Base-by-base conservation (phyloP, 2,329 filamentous ascomycete species). In the Metarhizium anisopliae region DNA sequence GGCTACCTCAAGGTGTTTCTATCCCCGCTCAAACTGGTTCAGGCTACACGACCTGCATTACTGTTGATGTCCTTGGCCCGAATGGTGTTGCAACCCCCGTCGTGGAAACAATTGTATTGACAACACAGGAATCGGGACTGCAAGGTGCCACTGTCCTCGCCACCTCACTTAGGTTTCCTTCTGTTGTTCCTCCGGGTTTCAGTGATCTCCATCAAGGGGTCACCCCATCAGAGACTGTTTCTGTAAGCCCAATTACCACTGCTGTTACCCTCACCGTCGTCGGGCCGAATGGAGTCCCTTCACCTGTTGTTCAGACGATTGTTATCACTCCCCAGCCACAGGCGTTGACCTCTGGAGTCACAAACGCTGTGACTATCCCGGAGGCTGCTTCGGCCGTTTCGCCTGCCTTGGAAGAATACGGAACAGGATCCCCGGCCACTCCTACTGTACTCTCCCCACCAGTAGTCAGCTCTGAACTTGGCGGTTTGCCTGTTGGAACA, bases 221-320 rank as follows among this genome's bases (percentile, higher is more conserved):
- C 8, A 52, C 59, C 49, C 49, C 58, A 11, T 51, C 51, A 30
- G 53, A 29, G n/a, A 52, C 59, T 20, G 56, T 61, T 35, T 56
- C 54, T 51, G 54, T 30, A 32, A 57, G 30, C 32, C 60, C 58
- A 2, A 51, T 66, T 45, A 70, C 68, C 6, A 62, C 63, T 3
- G 60, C 62, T 54, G 65, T 69, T 29, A 70, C 70, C 2, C 59
- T 67, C 36, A 57, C 66, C 14, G 59, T 68, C 25, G 54, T 71
- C 25, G 69, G 68, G 18, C 56, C 64, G 11, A 62, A 72, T 59
- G 68, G 69, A 6, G 55, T 63, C n/a, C 59, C 59, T 1, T 70
- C 69, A 2, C 61, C 69, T 13, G 59, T 67, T 32, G 63, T 69
- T 10, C 63, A 70, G 49, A 70, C 68, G 13, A 59, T 72, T 35